Percentiles rank a stretch among this genome's conserved stretches.
These are phyloP conservation scores for Nymphaea colorata DNA, from an alignment of 164 flowering plant genomes.

Conservation along the genomic window DNA sequence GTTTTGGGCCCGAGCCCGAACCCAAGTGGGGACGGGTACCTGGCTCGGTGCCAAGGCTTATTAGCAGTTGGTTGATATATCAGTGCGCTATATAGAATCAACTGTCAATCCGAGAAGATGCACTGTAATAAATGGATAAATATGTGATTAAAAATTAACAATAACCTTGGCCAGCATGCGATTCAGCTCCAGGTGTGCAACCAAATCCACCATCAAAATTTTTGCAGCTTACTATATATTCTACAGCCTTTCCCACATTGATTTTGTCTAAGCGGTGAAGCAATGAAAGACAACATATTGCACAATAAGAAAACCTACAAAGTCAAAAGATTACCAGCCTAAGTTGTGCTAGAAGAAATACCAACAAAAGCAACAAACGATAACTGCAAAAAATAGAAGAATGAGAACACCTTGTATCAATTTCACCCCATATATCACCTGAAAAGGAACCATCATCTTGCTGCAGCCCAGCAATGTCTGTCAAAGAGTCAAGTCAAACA, in stretches of 20 bases:
- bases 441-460: constrained; percentile 95
- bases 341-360: background rate
- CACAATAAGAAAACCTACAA: constrained; percentile 74
- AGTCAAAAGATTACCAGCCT: background rate
- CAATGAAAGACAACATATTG: constrained; percentile 67
- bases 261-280: constrained; percentile 54
- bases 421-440: constrained; percentile 96
- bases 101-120: no score
- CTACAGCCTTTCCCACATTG: constrained; percentile 75
- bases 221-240: constrained; percentile 83
- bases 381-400: background rate
- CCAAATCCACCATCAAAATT: constrained; percentile 97
- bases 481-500: constrained; percentile 22
- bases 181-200: constrained; percentile 91
- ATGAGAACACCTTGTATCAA: constrained; percentile 57
- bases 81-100: no score
- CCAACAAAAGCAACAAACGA: background rate
- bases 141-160: background rate
- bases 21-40: no score
- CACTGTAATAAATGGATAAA: no score
- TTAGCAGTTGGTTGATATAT: no score
- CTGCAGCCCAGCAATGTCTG: constrained; percentile 65
- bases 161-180: constrained; percentile 91
- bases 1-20: no score
- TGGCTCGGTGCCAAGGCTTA: no score